Evolutionary conservation across 306 rosid species (phyloP).

Genomic region (Cucurbita moschata): DNA sequence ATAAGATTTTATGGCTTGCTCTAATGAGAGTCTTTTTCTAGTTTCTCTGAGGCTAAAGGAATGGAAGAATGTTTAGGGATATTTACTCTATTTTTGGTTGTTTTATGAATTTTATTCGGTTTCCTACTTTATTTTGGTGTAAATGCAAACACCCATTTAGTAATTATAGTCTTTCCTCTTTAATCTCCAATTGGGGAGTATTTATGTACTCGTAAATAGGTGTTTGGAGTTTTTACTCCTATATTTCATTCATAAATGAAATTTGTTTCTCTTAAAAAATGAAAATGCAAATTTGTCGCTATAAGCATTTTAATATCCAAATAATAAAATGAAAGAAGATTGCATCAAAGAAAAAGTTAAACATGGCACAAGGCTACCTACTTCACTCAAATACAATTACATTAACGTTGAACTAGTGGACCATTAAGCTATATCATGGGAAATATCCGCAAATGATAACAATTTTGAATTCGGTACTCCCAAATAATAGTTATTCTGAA

Average conservation of each 20-base stretch:
- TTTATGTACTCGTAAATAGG: too few relatives aligned
- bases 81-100: too few relatives aligned
- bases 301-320: background rate
- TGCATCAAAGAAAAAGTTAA: conserved; percentile 1
- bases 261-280: too few relatives aligned
- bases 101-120: too few relatives aligned
- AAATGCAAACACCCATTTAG: background rate
- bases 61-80: too few relatives aligned
- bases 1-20: too few relatives aligned
- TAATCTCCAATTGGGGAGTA: too few relatives aligned
- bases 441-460: background rate
- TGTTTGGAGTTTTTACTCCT: too few relatives aligned
- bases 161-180: too few relatives aligned
- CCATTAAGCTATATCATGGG: background rate
- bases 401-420: background rate
- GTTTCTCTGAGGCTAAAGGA: too few relatives aligned
- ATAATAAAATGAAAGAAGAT: background rate
- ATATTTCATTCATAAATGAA: too few relatives aligned
- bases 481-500: background rate
- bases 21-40: too few relatives aligned
- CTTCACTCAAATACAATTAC: conserved; percentile 6
- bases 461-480: background rate
- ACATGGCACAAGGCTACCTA: background rate
- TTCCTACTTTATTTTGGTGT: background rate
- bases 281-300: background rate